Percentiles rank a stretch among this genome's conserved stretches.
Conservation (phyloP, 257 asterid genomes). For the Schizonepeta tenuifolia region DNA sequence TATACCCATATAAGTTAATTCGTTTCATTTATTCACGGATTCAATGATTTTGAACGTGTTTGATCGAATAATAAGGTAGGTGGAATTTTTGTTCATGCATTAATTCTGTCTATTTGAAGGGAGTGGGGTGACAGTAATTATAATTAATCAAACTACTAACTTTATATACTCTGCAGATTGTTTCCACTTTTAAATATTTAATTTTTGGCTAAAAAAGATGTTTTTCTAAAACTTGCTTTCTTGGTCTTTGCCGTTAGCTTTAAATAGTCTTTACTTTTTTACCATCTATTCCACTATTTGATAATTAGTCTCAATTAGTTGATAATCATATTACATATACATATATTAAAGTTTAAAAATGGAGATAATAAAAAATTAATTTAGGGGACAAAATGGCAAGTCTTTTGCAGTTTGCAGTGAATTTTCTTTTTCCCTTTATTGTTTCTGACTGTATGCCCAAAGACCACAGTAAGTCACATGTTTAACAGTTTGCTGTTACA, state of each 20-base stretch:
- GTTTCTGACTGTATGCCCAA: constrained; percentile 13
- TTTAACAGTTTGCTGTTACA: constrained; percentile 35
- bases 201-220: constrained; percentile 25
- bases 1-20: too few species aligned
- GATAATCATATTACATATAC: neutral
- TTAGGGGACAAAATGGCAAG: neutral
- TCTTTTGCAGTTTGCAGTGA: constrained; percentile 9
- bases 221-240: neutral
- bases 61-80: constrained; percentile 16
- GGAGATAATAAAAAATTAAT: neutral
- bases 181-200: constrained; percentile 9
- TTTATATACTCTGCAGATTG: neutral
- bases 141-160: constrained; percentile 7
- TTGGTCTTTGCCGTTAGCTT: neutral
- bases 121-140: constrained; percentile 24
- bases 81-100: constrained; percentile 51
- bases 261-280: neutral
- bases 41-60: too few species aligned
- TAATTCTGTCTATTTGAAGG: constrained; percentile 41
- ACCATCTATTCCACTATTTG: neutral
- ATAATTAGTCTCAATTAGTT: neutral
- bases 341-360: neutral
- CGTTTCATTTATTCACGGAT: too few species aligned
- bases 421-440: neutral
- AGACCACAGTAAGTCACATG: constrained; percentile 33